Evolutionary conservation across 768 basidiomycete species (phyloP), one percentile per base, ranked within the genome.

Genomic region (Tephrocybe rancida): DNA sequence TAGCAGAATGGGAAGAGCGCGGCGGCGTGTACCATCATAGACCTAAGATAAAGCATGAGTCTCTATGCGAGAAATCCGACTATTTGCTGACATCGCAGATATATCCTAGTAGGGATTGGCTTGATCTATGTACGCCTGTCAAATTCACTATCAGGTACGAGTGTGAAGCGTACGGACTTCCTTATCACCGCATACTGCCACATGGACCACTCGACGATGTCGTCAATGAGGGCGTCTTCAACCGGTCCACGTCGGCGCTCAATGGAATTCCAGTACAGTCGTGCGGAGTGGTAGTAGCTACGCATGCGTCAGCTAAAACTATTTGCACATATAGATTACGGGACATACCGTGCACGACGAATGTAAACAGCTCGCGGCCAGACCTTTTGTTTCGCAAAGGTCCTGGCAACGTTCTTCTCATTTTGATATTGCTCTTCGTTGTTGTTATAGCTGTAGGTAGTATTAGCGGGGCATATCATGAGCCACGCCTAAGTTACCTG

Each of bases 341-440:
- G 27, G 24, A 30, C 46, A 42, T 62, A 86, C 88, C 87, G 73
- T 22, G 87, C 87, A 43, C 83, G 78, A 26, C 86, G 78, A 47
- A 89, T 76, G 61, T 81, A 85, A 6, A 90, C 77, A 16, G 86
- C 82, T 59, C 90, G 74, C 13, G 90, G 90, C 88, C 88, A 92
- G 11, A 76, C 76, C 65, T 88, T 88, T 67, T 93, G 90, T 32
- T 79, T 77, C 18, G 82, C 80, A 64, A 86, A 85, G 56, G 82
- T 82, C 19, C 86, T 80, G 38, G 85, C 83, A n/a, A 86, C 76
- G 61, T 78, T 82, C 61, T 84, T 75, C 61, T 88, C 87, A n/a
- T 73, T 73, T 13, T 70, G 73, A 59, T 84, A 84, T 47, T 81
- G 77, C 2, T 86, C 81, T 2, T 78, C 71, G 56, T 86, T 85